A percentile compares a stretch with the other conserved stretches of the same genome.
Conservation (phyloP, 129 eudicot genomes). For the Ambrosia artemisiifolia region DNA sequence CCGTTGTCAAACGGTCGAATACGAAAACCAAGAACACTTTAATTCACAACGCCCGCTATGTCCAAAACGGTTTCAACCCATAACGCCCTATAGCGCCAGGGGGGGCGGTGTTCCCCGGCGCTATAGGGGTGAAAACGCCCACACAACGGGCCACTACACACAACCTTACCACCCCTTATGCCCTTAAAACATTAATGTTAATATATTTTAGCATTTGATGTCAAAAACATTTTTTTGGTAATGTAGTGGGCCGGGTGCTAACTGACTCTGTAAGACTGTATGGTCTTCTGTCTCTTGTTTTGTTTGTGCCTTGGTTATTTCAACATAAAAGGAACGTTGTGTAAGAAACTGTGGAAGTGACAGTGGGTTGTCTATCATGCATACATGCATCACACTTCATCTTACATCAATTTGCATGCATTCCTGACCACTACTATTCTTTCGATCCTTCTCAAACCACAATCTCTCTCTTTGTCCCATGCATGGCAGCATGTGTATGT, state of each 20-base stretch:
- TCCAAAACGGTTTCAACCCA: too few species aligned
- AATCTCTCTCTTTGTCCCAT: background rate
- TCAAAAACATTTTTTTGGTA: slow-evolving; percentile 15
- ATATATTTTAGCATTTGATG: background rate
- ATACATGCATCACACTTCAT: slow-evolving; percentile 29
- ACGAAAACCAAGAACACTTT: too few species aligned
- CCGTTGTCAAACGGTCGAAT: too few species aligned
- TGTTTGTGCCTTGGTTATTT: slow-evolving; percentile 24
- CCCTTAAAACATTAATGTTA: background rate
- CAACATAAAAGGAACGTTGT: slow-evolving; percentile 19
- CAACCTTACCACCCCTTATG: too few species aligned
- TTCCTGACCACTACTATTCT: slow-evolving; percentile 4
- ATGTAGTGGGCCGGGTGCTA: slow-evolving; percentile 12
- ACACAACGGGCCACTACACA: too few species aligned
- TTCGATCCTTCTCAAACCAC: slow-evolving; percentile 4
- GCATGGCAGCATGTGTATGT: background rate
- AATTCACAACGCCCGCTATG: too few species aligned
- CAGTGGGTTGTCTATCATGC: slow-evolving; percentile 36
- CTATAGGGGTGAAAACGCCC: too few species aligned
- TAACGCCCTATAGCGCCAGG: too few species aligned
- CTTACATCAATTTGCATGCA: slow-evolving; percentile 26
- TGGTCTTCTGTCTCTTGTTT: slow-evolving; percentile 17
- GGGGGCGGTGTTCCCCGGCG: too few species aligned
- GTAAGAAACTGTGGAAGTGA: slow-evolving; percentile 29
- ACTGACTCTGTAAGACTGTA: slow-evolving; percentile 14